Conservation (phyloP, 805 yeast genomes). For the Candida xiaguanensis region DNA sequence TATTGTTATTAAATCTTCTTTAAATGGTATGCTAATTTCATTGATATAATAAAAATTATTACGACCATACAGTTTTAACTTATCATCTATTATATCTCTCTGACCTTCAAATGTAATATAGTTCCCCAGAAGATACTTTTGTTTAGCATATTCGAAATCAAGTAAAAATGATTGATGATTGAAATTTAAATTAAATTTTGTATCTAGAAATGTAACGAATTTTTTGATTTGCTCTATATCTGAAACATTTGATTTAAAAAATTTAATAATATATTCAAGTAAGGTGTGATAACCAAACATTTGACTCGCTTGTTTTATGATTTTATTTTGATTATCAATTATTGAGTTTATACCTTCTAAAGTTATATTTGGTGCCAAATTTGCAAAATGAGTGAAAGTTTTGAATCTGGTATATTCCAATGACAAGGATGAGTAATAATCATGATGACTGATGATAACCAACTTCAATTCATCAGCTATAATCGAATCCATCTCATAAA, state of each 20-base stretch:
- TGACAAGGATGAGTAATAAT: slow-evolving; percentile 7
- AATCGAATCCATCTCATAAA: not conserved
- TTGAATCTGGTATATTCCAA: slow-evolving; percentile 3
- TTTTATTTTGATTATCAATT: not conserved
- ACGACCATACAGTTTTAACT: slow-evolving; percentile 2
- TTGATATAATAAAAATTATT: slow-evolving; percentile 9
- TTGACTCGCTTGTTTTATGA: not conserved
- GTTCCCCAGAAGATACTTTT: too few relatives aligned
- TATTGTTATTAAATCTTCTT: slow-evolving; percentile 5
- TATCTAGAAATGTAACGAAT: not conserved
- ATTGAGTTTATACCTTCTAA: not conserved
- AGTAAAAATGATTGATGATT: not conserved
- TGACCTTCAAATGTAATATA: not conserved
- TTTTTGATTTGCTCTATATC: not conserved
- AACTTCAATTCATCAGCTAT: slow-evolving; percentile 9
- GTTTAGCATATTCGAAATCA: not conserved
- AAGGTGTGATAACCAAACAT: not conserved
- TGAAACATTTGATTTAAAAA: not conserved
- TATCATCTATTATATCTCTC: not conserved
- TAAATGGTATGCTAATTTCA: slow-evolving; percentile 9
- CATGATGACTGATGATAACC: slow-evolving; percentile 9
- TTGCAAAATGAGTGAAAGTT: slow-evolving; percentile 7
- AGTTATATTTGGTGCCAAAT: slow-evolving; percentile 6
- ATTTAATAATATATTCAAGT: not conserved
- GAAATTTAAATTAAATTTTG: not conserved